Percentiles rank a stretch among this genome's conserved stretches.
These are phyloP conservation scores for Rhynchospora breviuscula DNA, from an alignment of 176 grass and related monocot genomes.

Conservation along the genomic window DNA sequence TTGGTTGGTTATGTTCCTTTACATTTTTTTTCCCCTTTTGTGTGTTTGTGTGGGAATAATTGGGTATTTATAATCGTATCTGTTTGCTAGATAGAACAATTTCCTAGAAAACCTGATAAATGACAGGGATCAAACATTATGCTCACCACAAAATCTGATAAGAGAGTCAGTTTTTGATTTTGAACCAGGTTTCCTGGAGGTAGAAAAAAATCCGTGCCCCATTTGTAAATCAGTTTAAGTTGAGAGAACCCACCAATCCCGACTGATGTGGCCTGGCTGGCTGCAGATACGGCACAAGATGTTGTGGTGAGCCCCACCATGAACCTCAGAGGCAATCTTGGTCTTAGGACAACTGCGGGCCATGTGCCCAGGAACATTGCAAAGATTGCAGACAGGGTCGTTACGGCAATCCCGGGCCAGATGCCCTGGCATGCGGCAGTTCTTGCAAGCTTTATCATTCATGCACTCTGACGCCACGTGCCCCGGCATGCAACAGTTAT, in stretches of 20 bases:
- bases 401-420: slow-evolving; percentile 86
- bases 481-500: slow-evolving; percentile 76
- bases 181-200: not conserved
- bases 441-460: slow-evolving; percentile 86
- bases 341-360: slow-evolving; percentile 69
- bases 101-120: slow-evolving; percentile 10
- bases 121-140: not conserved
- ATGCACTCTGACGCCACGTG: slow-evolving; percentile 77
- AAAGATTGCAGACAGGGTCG: slow-evolving; percentile 70
- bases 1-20: not conserved
- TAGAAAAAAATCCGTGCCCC: not conserved
- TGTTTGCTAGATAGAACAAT: not conserved
- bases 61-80: not conserved
- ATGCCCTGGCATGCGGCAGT: slow-evolving; percentile 75
- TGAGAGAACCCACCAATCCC: slow-evolving; percentile 33
- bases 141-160: not conserved
- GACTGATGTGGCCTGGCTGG: slow-evolving; percentile 63
- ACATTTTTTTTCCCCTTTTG: not conserved
- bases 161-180: not conserved
- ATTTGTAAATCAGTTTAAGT: not conserved
- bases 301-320: slow-evolving; percentile 36
- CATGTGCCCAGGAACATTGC: slow-evolving; percentile 82
- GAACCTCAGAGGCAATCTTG: slow-evolving; percentile 53
- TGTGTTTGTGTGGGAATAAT: not conserved
- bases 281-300: slow-evolving; percentile 63